Evolutionary conservation across 371 early-diverging fungal species (phyloP).

Genomic region (Mortierella sp.): DNA sequence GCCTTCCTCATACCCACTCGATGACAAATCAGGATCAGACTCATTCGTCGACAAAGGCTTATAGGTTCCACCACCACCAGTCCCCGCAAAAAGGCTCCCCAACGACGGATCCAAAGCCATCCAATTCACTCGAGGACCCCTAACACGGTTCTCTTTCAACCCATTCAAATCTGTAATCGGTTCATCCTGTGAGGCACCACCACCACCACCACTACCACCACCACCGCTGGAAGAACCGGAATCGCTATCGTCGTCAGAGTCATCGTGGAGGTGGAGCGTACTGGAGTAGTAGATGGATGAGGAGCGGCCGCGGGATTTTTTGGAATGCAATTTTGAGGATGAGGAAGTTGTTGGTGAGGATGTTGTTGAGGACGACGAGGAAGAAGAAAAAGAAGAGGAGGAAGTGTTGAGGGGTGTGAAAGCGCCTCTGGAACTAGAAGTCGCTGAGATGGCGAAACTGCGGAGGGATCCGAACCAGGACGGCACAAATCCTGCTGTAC

Average conservation of each 20-base stretch:
- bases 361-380: slow-evolving; percentile 1
- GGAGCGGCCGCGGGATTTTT: slow-evolving; percentile 31
- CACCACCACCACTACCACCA: too few species aligned
- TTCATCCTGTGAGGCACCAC: slow-evolving; percentile 20
- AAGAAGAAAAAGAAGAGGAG: background rate
- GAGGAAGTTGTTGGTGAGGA: slow-evolving; percentile 10
- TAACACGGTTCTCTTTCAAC: slow-evolving; percentile 44
- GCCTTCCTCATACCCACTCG: background rate
- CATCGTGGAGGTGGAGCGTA: slow-evolving; percentile 20
- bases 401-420: slow-evolving; percentile 32
- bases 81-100: slow-evolving; percentile 28
- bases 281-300: slow-evolving; percentile 49
- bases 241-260: slow-evolving; percentile 33
- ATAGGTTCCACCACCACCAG: slow-evolving; percentile 9
- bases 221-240: slow-evolving; percentile 1
- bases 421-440: slow-evolving; percentile 43
- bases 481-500: background rate
- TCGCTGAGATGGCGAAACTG: slow-evolving; percentile 44
- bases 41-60: slow-evolving; percentile 20
- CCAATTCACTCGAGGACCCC: slow-evolving; percentile 43
- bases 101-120: slow-evolving; percentile 36
- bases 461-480: slow-evolving; percentile 54
- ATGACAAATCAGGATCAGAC: slow-evolving; percentile 22
- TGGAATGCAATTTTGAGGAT: slow-evolving; percentile 4
- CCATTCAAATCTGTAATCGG: slow-evolving; percentile 42